These are phyloP conservation scores for Plasmodium chabaudi DNA, from an alignment of 169 alveolate genomes.

Conservation along the genomic window DNA sequence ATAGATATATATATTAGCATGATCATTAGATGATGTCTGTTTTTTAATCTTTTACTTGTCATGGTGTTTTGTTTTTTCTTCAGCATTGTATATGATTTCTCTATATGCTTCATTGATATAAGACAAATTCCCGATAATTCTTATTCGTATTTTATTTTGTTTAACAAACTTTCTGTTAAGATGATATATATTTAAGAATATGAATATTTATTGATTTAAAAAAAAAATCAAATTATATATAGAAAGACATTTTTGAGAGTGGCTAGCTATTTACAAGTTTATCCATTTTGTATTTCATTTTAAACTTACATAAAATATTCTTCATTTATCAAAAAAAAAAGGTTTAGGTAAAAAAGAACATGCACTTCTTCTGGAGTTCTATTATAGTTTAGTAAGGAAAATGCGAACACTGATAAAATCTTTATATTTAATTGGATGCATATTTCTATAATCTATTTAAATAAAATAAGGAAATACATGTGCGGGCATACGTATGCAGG, in stretches of 20 bases:
- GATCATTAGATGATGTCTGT: background rate
- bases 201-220: too few relatives aligned
- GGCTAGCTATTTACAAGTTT: too few relatives aligned
- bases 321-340: slow-evolving; percentile 54
- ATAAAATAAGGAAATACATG: slow-evolving; percentile 3
- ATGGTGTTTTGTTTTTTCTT: slow-evolving; percentile 73
- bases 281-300: background rate
- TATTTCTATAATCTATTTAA: slow-evolving; percentile 82
- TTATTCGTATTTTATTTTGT: slow-evolving; percentile 75
- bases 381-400: slow-evolving; percentile 89
- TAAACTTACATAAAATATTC: slow-evolving; percentile 35
- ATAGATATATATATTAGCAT: slow-evolving; percentile 1
- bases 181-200: background rate
- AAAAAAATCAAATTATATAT: too few relatives aligned
- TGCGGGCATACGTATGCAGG: background rate
- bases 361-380: slow-evolving; percentile 82
- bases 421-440: slow-evolving; percentile 84
- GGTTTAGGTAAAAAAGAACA: slow-evolving; percentile 75
- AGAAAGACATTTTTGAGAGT: background rate
- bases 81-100: slow-evolving; percentile 75
- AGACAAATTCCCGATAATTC: slow-evolving; percentile 81
- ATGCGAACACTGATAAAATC: slow-evolving; percentile 88
- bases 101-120: slow-evolving; percentile 77
- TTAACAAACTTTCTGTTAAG: slow-evolving; percentile 72
- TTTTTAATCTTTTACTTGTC: slow-evolving; percentile 74